Conservation (phyloP, 768 basidiomycete species). For the Macrolepiota albuminosa region DNA sequence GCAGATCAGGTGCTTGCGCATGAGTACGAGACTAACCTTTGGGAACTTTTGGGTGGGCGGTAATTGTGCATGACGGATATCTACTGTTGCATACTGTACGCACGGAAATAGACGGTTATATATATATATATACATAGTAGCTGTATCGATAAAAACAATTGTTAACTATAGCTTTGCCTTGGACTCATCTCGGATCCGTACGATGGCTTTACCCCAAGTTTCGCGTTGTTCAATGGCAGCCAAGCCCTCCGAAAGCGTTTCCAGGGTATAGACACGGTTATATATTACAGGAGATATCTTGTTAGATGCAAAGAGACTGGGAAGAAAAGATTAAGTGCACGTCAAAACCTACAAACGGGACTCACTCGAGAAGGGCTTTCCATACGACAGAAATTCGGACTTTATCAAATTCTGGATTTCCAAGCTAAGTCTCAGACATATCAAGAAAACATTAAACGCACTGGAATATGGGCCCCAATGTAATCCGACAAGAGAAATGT, state of each 20-base stretch:
- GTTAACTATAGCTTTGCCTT: conserved; percentile 13
- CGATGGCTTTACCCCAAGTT: conserved; percentile 90
- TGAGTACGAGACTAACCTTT: conserved; percentile 36
- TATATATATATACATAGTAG: background rate
- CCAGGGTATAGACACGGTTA: conserved; percentile 63
- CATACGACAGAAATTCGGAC: conserved; percentile 64
- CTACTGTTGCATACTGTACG: background rate
- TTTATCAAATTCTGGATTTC: conserved; percentile 55
- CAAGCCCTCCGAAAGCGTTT: conserved; percentile 62
- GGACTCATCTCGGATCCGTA: conserved; percentile 41
- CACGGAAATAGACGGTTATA: background rate
- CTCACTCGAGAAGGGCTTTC: conserved; percentile 62
- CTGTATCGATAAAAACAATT: background rate
- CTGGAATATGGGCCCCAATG: conserved; percentile 83
- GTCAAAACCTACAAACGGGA: conserved; percentile 5
- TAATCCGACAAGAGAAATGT: conserved; percentile 77
- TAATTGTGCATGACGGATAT: background rate
- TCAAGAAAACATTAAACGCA: conserved; percentile 28
- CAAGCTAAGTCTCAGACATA: background rate
- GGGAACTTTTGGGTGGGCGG: conserved; percentile 22
- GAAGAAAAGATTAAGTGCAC: background rate
- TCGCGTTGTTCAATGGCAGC: conserved; percentile 72
- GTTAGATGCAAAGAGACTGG: conserved; percentile 64
- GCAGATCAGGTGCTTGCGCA: conserved; percentile 27
- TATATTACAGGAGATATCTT: conserved; percentile 69